Percentiles rank a stretch among this genome's conserved stretches.
phyloP scores from a whole-genome alignment of 1,284 basidiomycete species.

The Cryptococcus amylolentus region DNA sequence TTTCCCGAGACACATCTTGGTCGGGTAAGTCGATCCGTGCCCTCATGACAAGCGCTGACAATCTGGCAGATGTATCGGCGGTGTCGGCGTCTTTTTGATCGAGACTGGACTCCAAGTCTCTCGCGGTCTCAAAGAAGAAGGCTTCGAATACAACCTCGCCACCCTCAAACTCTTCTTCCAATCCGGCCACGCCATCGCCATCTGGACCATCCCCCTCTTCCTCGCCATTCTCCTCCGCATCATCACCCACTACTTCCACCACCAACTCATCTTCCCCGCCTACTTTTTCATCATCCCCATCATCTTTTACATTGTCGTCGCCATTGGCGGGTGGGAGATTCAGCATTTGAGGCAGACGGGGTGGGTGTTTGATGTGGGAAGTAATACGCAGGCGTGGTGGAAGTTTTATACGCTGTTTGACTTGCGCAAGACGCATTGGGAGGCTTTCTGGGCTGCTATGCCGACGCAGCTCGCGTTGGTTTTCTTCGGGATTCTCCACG shows the following conservation, averaged over 20 bases:
- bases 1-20: conserved; percentile 92
- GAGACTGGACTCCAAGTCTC: conserved; percentile 83
- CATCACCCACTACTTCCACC: conserved; percentile 74
- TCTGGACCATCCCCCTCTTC: conserved; percentile 72
- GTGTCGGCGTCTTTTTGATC: conserved; percentile 89
- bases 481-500: conserved; percentile 71
- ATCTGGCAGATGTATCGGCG: conserved; percentile 75
- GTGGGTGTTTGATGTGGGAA: conserved; percentile 86
- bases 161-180: conserved; percentile 61
- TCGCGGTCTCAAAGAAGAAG: conserved; percentile 75
- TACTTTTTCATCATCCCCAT: conserved; percentile 84
- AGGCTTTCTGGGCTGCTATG: conserved; percentile 67
- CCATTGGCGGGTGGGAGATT: conserved; percentile 63
- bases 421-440: conserved; percentile 60
- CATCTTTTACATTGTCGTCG: conserved; percentile 77
- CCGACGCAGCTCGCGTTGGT: conserved; percentile 54
- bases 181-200: conserved; percentile 59
- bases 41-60: background rate
- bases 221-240: conserved; percentile 75
- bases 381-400: conserved; percentile 68
- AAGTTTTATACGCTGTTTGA: conserved; percentile 75
- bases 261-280: conserved; percentile 87
- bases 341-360: conserved; percentile 61
- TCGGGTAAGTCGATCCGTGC: conserved; percentile 60
- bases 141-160: conserved; percentile 64